Evolutionary conservation across 2,329 filamentous ascomycete genomes (phyloP).

Genomic region (Colletotrichum lindemuthianum): DNA sequence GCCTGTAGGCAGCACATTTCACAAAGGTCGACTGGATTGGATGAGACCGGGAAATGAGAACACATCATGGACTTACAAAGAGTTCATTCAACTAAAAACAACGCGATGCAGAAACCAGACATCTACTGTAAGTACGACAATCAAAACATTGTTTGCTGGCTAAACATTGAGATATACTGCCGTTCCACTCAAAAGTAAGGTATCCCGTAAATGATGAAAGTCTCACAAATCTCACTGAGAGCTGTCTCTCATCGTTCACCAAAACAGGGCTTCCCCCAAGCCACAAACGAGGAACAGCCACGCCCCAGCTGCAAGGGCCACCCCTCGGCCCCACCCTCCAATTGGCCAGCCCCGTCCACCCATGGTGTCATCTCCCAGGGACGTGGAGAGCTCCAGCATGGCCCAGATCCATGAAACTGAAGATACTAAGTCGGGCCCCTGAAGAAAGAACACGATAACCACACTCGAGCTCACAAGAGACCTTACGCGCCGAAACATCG

Average conservation of each 20-base stretch:
- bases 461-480: no score
- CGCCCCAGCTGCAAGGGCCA: not conserved
- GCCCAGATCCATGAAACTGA: conserved; percentile 19
- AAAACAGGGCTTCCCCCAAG: conserved; percentile 26
- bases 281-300: conserved; percentile 20
- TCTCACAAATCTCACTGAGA: conserved; percentile 5
- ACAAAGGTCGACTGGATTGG: no score
- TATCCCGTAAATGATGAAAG: conserved; percentile 1
- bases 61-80: no score
- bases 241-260: not conserved
- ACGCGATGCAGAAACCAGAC: no score
- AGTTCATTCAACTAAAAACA: no score
- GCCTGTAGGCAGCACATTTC: no score
- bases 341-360: conserved; percentile 29
- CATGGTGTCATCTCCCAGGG: conserved; percentile 29
- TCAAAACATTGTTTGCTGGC: not conserved
- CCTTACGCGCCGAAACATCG: no score
- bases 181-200: no score
- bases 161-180: no score
- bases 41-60: no score
- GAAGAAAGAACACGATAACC: conserved; percentile 19
- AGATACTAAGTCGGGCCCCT: conserved; percentile 16
- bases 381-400: conserved; percentile 13
- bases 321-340: not conserved
- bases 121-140: not conserved